Conservation (phyloP, 495 filamentous ascomycete species). For the Hypomontagnella monticulosa region DNA sequence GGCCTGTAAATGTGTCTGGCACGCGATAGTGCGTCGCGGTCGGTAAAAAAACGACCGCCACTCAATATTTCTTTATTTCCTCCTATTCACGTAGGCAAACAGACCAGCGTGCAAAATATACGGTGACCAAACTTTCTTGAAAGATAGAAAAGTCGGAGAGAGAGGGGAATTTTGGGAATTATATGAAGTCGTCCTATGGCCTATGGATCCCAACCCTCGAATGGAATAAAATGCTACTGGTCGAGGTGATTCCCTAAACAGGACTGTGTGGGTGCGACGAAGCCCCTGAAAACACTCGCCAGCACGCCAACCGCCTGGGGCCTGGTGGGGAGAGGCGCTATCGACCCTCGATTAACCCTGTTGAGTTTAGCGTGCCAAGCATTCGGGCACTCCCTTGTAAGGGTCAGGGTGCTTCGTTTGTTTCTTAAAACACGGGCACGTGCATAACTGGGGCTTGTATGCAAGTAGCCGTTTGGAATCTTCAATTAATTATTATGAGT, state of each 20-base stretch:
- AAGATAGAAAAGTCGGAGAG: constrained; percentile 22
- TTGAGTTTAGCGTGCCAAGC: constrained; percentile 32
- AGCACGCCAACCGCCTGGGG: constrained; percentile 18
- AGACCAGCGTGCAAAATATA: not conserved
- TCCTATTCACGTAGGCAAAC: constrained; percentile 15
- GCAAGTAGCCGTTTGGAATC: constrained; percentile 18
- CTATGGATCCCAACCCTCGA: constrained; percentile 39
- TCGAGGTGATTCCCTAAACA: constrained; percentile 40
- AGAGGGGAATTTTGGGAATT: constrained; percentile 36
- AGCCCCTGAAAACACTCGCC: constrained; percentile 42
- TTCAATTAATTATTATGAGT: constrained; percentile 7
- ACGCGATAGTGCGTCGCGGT: constrained; percentile 36
- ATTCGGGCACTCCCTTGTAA: constrained; percentile 34
- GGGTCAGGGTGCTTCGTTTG: constrained; percentile 30
- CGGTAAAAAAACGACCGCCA: constrained; percentile 8
- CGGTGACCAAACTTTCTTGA: constrained; percentile 10
- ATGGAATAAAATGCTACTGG: constrained; percentile 43
- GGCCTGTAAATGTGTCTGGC: constrained; percentile 26
- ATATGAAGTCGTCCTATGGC: constrained; percentile 33
- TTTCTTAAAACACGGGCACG: constrained; percentile 15
- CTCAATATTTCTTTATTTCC: not conserved
- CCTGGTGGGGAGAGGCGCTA: constrained; percentile 29
- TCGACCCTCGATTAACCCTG: constrained; percentile 22
- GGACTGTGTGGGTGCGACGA: constrained; percentile 39
- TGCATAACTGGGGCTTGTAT: constrained; percentile 16